Evolutionary conservation across 106 monocot species (phyloP).

Genomic region (Triglochin maritima): DNA sequence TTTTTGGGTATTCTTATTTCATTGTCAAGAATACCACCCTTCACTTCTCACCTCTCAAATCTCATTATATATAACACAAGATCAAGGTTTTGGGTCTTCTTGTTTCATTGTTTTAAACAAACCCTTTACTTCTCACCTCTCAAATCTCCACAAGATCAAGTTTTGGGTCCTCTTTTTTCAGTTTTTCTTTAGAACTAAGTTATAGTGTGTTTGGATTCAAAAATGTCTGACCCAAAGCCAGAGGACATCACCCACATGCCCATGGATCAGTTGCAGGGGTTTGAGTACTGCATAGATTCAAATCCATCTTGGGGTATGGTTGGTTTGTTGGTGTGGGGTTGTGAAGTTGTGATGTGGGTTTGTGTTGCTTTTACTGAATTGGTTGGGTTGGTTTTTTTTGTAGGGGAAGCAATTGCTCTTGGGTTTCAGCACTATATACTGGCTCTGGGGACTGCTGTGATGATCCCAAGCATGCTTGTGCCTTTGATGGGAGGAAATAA

Average conservation of each 20-base stretch:
- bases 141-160: not conserved
- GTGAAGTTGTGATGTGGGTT: not conserved
- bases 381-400: constrained; percentile 2
- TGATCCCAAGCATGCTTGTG: constrained; percentile 79
- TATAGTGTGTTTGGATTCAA: not conserved
- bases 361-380: not conserved
- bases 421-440: constrained; percentile 94
- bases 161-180: not conserved
- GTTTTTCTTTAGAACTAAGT: not conserved
- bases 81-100: not conserved
- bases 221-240: constrained; percentile 59
- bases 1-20: too few species aligned
- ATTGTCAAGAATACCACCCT: too few species aligned
- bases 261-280: constrained; percentile 94
- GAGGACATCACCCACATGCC: constrained; percentile 78
- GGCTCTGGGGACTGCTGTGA: constrained; percentile 80
- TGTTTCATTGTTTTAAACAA: not conserved
- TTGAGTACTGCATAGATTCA: constrained; percentile 97
- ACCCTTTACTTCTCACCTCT: not conserved
- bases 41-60: too few species aligned
- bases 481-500: constrained; percentile 54
- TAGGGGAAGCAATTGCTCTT: constrained; percentile 63
- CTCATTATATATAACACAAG: too few species aligned
- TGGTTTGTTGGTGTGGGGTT: not conserved
- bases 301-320: constrained; percentile 79